A percentile compares a stretch with the other conserved stretches of the same genome.
Conservation (phyloP, 108 stramenopile species). For the Skeletonema costatum region DNA sequence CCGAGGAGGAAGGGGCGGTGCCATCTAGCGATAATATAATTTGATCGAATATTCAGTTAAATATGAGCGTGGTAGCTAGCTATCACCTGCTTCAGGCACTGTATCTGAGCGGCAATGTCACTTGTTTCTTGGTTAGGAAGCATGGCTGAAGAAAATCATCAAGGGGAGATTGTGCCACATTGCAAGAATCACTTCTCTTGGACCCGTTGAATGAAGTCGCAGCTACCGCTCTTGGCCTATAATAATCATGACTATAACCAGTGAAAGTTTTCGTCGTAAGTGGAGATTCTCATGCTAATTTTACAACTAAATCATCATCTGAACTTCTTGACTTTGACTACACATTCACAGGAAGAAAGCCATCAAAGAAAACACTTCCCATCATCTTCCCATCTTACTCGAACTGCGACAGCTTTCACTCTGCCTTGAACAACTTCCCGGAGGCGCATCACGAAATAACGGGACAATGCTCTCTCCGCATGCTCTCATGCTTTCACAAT, state of each 20-base stretch:
- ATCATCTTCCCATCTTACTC: conserved; percentile 49
- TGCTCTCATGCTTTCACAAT: conserved; percentile 47
- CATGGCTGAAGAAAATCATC: conserved; percentile 10
- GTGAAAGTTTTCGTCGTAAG: too few species aligned
- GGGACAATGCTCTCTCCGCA: conserved; percentile 48
- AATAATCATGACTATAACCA: background rate
- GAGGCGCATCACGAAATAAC: conserved; percentile 37
- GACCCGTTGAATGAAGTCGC: conserved; percentile 28
- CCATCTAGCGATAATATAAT: too few species aligned
- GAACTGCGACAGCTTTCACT: conserved; percentile 35
- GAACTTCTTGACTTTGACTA: background rate
- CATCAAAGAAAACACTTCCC: conserved; percentile 49
- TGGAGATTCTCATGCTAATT: background rate
- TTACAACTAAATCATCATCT: background rate
- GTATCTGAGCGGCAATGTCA: conserved; percentile 34
- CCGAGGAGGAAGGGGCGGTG: conserved; percentile 5
- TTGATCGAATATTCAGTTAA: conserved; percentile 34
- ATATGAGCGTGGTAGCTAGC: conserved; percentile 28
- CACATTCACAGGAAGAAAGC: conserved; percentile 36
- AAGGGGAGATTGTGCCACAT: background rate
- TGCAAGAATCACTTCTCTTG: conserved; percentile 20
- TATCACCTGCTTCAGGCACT: conserved; percentile 21
- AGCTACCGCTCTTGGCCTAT: background rate
- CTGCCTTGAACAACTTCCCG: conserved; percentile 23
- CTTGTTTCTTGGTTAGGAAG: conserved; percentile 27